Percentiles rank a stretch among this genome's conserved stretches.
Evolutionary conservation across 73 alveolate species (phyloP).

Genomic region (Effrenium voratum): DNA sequence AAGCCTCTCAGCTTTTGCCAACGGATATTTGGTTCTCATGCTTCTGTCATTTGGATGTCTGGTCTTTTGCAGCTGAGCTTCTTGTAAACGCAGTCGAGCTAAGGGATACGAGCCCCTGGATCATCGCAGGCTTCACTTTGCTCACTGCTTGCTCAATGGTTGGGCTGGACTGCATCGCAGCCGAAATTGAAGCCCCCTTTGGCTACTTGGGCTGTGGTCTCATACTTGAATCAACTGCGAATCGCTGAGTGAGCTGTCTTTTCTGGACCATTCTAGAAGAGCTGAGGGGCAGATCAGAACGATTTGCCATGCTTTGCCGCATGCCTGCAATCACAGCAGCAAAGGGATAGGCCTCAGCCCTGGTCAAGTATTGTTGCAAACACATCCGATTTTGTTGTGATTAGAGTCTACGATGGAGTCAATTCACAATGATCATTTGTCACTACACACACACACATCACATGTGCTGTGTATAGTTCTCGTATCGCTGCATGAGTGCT

Average conservation of each 20-base stretch:
- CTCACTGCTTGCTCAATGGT: constrained; percentile 23
- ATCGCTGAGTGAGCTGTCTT: neutral
- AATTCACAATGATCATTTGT: too few species aligned
- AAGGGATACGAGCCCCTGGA: constrained; percentile 35
- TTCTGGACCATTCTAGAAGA: neutral
- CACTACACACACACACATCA: too few species aligned
- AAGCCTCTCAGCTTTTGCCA: too few species aligned
- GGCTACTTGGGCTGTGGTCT: neutral
- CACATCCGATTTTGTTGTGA: too few species aligned
- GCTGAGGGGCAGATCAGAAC: constrained; percentile 3
- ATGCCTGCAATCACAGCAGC: neutral
- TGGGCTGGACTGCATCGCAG: constrained; percentile 21
- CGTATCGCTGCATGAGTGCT: too few species aligned
- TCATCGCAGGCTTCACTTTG: constrained; percentile 22
- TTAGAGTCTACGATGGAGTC: too few species aligned
- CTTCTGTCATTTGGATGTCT: too few species aligned
- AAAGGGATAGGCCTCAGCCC: too few species aligned
- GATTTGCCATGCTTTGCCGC: neutral
- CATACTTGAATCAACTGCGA: neutral
- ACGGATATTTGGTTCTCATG: too few species aligned
- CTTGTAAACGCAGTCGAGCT: neutral
- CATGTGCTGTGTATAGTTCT: too few species aligned
- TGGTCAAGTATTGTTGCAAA: too few species aligned
- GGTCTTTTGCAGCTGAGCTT: too few species aligned
- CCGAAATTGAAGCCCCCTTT: constrained; percentile 21